These are phyloP conservation scores for Moricandia arvensis DNA, from an alignment of 345 rosid species.

Conservation along the genomic window DNA sequence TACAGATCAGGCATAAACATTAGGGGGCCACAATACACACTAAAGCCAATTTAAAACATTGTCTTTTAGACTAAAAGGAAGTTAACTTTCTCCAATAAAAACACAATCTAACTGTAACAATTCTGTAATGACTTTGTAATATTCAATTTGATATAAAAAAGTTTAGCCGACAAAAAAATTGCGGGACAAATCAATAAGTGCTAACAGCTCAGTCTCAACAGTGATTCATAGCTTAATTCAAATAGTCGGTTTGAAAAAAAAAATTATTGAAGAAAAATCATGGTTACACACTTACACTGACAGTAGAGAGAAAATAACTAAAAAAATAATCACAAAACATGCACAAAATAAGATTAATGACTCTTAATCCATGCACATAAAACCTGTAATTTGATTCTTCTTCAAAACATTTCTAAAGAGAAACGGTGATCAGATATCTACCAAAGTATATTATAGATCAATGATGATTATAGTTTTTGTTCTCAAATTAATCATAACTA, in stretches of 20 bases:
- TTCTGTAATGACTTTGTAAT: not conserved
- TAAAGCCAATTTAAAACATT: constrained; percentile 11
- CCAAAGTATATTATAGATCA: not conserved
- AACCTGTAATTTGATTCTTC: not conserved
- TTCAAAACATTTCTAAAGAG: not conserved
- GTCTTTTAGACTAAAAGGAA: constrained; percentile 9
- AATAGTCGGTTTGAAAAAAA: not conserved
- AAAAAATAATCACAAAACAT: not conserved
- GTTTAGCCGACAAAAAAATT: not conserved
- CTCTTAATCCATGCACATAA: not conserved
- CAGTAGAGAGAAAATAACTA: not conserved
- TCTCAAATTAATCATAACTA: not conserved
- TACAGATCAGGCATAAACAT: constrained; percentile 20
- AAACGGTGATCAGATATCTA: not conserved
- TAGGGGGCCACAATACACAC: constrained; percentile 23
- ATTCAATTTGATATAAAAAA: not conserved
- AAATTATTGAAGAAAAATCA: not conserved
- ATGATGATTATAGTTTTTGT: not conserved
- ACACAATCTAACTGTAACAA: not conserved
- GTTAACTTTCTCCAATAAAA: not conserved
- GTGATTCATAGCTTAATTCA: not conserved
- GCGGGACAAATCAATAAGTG: constrained; percentile 5
- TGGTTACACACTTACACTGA: not conserved
- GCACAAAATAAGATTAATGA: not conserved
- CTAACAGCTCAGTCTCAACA: constrained; percentile 32